Percentiles rank a stretch among this genome's conserved stretches.
These are phyloP conservation scores for Curvularia verruculosa DNA, from an alignment of 2,329 filamentous ascomycete genomes.

Conservation along the genomic window DNA sequence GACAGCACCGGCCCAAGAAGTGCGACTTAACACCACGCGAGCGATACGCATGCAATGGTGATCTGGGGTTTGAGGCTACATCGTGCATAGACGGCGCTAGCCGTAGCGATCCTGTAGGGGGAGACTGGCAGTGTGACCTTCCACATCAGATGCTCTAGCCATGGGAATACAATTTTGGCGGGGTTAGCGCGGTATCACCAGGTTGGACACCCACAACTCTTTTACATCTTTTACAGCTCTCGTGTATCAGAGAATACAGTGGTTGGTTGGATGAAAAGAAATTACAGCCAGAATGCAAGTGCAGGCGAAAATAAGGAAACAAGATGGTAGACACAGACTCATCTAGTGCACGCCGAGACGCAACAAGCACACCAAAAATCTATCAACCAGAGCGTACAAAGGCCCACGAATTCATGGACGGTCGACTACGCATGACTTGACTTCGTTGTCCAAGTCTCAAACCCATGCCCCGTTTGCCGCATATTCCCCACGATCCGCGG, in stretches of 20 bases:
- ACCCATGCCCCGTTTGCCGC: neutral
- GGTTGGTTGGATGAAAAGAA: neutral
- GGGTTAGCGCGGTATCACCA: constrained; percentile 10
- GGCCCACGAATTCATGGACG: neutral
- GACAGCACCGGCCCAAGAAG: neutral
- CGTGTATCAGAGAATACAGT: neutral
- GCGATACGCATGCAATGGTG: constrained; percentile 15
- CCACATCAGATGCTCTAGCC: constrained; percentile 17
- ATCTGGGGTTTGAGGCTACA: constrained; percentile 1
- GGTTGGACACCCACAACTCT: neutral
- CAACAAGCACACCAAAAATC: neutral
- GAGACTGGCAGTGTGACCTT: constrained; percentile 18
- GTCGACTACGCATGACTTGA: neutral
- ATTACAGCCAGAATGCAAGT: neutral
- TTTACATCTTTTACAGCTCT: neutral
- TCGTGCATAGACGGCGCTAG: neutral
- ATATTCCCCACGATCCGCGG: constrained; percentile 8
- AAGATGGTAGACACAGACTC: neutral
- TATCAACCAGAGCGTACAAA: neutral
- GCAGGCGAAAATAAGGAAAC: neutral
- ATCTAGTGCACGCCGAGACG: neutral
- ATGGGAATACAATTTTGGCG: constrained; percentile 12
- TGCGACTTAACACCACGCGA: constrained; percentile 21
- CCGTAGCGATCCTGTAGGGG: constrained; percentile 9
- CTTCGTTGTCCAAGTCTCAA: neutral